Evolutionary conservation across 495 filamentous ascomycete species (phyloP).

Genomic region (Hapsidospora chrysogenum): DNA sequence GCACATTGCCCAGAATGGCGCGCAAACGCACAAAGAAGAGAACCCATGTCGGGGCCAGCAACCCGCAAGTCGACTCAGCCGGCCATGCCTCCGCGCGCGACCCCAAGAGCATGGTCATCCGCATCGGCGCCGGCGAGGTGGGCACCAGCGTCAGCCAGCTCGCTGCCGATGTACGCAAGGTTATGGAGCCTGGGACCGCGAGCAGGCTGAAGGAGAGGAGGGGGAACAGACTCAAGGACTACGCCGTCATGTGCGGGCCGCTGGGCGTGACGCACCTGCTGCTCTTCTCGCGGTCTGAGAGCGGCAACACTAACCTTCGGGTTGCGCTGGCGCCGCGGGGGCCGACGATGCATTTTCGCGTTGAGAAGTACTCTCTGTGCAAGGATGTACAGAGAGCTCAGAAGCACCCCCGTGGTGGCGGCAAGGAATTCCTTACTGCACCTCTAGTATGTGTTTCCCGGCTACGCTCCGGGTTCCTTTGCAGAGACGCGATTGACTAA

Average conservation of each 20-base stretch:
- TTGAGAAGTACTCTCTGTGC: conserved; percentile 91
- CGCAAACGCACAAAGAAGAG: conserved; percentile 74
- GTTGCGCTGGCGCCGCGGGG: conserved; percentile 79
- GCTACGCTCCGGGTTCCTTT: not conserved
- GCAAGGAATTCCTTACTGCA: conserved; percentile 66
- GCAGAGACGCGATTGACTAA: too few relatives aligned
- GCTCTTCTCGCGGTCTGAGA: conserved; percentile 78
- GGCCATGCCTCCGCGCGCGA: conserved; percentile 32
- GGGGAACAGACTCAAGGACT: conserved; percentile 81
- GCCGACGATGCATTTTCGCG: conserved; percentile 82
- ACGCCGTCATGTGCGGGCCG: conserved; percentile 87
- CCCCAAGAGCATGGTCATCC: conserved; percentile 96
- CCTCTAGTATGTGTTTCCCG: conserved; percentile 46
- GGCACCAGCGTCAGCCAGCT: conserved; percentile 83
- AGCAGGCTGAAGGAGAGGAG: conserved; percentile 74
- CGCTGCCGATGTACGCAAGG: conserved; percentile 73
- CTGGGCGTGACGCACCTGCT: conserved; percentile 88
- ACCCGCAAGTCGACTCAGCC: conserved; percentile 28
- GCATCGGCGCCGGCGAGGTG: conserved; percentile 86
- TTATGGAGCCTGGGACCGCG: conserved; percentile 94
- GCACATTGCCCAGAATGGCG: too few relatives aligned
- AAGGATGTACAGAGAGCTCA: conserved; percentile 72
- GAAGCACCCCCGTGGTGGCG: conserved; percentile 64
- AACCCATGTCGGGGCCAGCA: conserved; percentile 59
- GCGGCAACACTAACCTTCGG: conserved; percentile 84